Evolutionary conservation across 306 rosid genomes (phyloP), one percentile per base, ranked within the genome.

Genomic region (Ceratonia siliqua): DNA sequence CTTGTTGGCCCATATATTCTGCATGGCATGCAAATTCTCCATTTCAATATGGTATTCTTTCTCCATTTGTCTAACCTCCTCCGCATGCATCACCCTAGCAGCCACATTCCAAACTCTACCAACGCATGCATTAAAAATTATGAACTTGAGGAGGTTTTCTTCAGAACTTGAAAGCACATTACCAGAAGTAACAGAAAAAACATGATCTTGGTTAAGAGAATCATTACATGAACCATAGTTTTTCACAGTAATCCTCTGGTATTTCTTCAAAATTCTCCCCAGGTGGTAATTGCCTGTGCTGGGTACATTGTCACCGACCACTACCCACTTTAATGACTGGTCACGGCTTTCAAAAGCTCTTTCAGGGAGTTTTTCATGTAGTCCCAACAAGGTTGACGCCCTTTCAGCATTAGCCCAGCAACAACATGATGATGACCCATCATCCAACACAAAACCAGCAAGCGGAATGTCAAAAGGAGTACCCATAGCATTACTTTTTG

Each of bases 321-420:
- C 77, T 15, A 24, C 22, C 70, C 54, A 61, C 61, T 82, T 78
- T 5, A 49, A 57, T 43, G 52, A 69, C 85, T 77, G 24, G 46
- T 14, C 50, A 50, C 73, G 24, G 24, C 68, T 81, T 62, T 36
- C 46, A 33, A 48, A 77, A 41, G 73, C 82, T 50, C 61, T 55
- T 69, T n/a, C 39, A 11, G 91, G 86, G 74, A 76, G 83, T 57
- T 82, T 74, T 78, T 90, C 93, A 64, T 80, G 78, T 62, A 94
- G 77, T 88, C 92, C 85, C 76, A 91, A 84, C 68, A 94, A 84
- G 71, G 88, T 81, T 71, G 91, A 89, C 4, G 96, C 97, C 80
- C 86, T 87, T 73, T 91, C 92, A 78, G 85, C 91, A 61, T 82
- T 80, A 67, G 94, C 87, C 98, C 98, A 94, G 84, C 98, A 91